A percentile compares a stretch with the other conserved stretches of the same genome.
Conservation (phyloP, 1,284 basidiomycete species). For the Phenoliferia sp. region DNA sequence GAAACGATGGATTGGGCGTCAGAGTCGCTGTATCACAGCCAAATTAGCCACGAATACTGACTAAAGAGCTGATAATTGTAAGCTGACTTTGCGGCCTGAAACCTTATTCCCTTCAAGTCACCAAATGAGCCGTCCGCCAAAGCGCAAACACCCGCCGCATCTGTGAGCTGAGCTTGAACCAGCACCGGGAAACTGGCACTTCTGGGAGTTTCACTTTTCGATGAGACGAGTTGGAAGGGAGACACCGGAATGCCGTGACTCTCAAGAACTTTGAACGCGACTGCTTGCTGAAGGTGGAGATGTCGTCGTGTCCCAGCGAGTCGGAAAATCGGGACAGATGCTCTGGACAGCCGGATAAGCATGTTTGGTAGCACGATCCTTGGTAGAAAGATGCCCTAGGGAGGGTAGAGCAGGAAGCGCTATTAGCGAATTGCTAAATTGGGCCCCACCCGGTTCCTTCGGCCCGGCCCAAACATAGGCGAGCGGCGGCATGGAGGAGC, state of each 20-base stretch:
- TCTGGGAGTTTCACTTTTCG: neutral
- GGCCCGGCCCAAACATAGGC: too few species aligned
- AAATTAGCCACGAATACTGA: neutral
- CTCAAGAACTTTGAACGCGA: neutral
- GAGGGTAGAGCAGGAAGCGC: too few species aligned
- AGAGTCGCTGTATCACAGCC: neutral
- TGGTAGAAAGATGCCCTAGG: too few species aligned
- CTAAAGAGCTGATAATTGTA: neutral
- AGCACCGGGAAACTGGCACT: neutral
- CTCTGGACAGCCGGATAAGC: neutral
- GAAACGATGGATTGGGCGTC: neutral
- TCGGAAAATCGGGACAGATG: neutral
- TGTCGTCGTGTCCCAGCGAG: neutral
- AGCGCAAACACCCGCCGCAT: neutral
- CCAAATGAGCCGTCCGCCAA: neutral
- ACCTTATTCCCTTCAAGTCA: neutral
- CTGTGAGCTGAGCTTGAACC: neutral
- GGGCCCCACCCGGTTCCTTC: too few species aligned
- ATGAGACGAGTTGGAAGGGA: neutral
- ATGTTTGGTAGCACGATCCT: neutral
- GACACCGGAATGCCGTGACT: neutral
- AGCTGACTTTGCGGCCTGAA: neutral
- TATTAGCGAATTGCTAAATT: too few species aligned
- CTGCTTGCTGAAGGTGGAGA: constrained; percentile 1
- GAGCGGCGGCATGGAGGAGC: too few species aligned